phyloP scores from a whole-genome alignment of 2,329 filamentous ascomycete species.

The Pyrenochaeta sp. region DNA sequence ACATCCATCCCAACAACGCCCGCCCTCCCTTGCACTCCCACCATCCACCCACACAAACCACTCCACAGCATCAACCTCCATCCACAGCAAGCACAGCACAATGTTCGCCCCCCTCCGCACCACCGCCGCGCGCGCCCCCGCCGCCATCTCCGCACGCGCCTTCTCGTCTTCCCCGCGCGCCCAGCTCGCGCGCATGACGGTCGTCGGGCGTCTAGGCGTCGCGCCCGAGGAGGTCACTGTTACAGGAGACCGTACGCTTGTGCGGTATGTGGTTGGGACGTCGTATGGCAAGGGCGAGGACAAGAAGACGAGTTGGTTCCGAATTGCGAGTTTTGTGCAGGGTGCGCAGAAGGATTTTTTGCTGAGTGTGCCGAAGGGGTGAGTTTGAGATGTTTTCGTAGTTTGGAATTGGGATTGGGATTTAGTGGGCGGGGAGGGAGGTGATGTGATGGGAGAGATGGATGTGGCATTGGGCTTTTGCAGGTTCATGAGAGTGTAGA shows the following conservation, averaged over 20 bases:
- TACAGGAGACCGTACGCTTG: constrained; percentile 76
- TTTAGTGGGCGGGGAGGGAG: background rate
- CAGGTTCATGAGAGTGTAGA: too few relatives aligned
- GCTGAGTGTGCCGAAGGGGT: constrained; percentile 83
- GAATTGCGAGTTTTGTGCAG: constrained; percentile 75
- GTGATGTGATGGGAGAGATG: background rate
- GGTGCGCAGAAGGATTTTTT: constrained; percentile 75
- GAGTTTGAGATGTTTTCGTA: constrained; percentile 46
- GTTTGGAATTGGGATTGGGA: background rate
- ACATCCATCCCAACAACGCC: constrained; percentile 15
- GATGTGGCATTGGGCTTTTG: too few relatives aligned
- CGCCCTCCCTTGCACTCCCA: background rate
- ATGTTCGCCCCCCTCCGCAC: constrained; percentile 53
- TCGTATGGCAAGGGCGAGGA: constrained; percentile 72
- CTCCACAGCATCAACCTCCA: constrained; percentile 1
- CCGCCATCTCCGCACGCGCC: constrained; percentile 67
- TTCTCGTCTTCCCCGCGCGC: constrained; percentile 76
- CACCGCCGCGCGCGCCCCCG: constrained; percentile 60
- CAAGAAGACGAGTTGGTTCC: constrained; percentile 84
- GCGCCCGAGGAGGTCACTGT: constrained; percentile 78
- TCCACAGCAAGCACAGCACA: constrained; percentile 8
- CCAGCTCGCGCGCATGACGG: constrained; percentile 77
- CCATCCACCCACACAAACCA: constrained; percentile 10
- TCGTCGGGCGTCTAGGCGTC: constrained; percentile 84
- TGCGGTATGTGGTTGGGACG: constrained; percentile 80